Base-by-base conservation (phyloP, 345 rosid genomes). In the Luvunga scandens region DNA sequence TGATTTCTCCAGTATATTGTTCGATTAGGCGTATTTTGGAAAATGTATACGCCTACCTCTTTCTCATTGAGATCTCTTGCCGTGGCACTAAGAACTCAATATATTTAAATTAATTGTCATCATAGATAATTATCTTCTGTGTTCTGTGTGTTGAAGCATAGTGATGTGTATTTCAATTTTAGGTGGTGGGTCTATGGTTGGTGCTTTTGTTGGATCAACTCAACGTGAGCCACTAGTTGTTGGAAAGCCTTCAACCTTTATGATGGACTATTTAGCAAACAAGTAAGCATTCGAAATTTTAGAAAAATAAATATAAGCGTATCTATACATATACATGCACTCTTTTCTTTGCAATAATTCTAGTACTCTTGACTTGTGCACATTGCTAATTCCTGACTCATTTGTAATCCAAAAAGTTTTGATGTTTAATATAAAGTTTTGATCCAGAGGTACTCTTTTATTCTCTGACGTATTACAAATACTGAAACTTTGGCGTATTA, bases 141-240 rank as follows among this genome's bases (percentile, higher is more conserved):
- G 31, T 55, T 9, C n/a, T 42, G 8, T 48, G 31, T 14, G 19
- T 65, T 30, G 36, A 65, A 13, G 42, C 45, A 12, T 19, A 65
- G 13, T 21, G 19, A 59, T 36, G 33, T 65, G 45, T 25, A 18
- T 50, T 81, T 39, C 63, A 39, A 45, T 86, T 73, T 82, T 84
- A 95, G 99, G 98, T 74, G 99, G 97, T 22, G 99, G 98, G 62
- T 91, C 95, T 64, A 94, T 96, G 99, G 97, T 92, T 75, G 99
- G 98, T 82, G 99, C 98, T 56, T 53, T 94, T 16, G 67, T 81
- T 27, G 97, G 97, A 75, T 92, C 98, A 3, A 88, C 92, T 79
- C 94, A 94, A 84, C 94, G 88, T 38, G 97, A 92, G 81, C 99
- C 99, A 25, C 77, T 88, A 79, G 97, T 94, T 8, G 99, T 92